Evolutionary conservation across 1,139 yeast species (phyloP).

Genomic region (Geotrichum candidum): DNA sequence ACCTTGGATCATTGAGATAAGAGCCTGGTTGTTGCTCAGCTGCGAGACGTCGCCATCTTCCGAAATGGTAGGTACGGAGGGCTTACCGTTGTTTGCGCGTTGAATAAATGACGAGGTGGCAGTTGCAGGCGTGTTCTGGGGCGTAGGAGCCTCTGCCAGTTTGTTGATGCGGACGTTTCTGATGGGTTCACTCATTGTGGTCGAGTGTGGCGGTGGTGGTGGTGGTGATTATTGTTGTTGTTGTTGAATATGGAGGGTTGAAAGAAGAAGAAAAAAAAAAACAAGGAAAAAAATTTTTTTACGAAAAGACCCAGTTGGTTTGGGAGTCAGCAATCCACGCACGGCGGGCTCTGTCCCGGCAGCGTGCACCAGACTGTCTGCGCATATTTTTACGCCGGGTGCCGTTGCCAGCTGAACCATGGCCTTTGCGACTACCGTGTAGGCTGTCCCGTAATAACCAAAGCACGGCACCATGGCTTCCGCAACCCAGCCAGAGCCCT

Average conservation of each 20-base stretch:
- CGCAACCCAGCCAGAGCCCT: too few species aligned
- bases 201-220: background rate
- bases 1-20: slow-evolving; percentile 84
- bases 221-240: background rate
- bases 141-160: slow-evolving; percentile 93
- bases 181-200: slow-evolving; percentile 59
- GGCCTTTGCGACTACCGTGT: too few species aligned
- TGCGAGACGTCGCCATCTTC: slow-evolving; percentile 39
- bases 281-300: background rate
- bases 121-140: slow-evolving; percentile 96
- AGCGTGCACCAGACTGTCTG: background rate
- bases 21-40: slow-evolving; percentile 66
- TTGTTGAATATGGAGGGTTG: background rate
- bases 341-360: background rate
- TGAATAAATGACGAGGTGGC: slow-evolving; percentile 62
- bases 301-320: background rate
- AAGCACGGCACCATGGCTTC: too few species aligned
- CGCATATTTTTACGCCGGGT: background rate
- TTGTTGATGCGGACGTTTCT: slow-evolving; percentile 58
- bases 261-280: background rate
- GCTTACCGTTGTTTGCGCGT: slow-evolving; percentile 46
- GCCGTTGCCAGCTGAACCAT: background rate
- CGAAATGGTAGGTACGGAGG: slow-evolving; percentile 68
- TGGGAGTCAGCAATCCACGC: background rate
- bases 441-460: too few species aligned